Conservation (phyloP, 78 protist genomes). For the Dictyostelium discoideum region DNA sequence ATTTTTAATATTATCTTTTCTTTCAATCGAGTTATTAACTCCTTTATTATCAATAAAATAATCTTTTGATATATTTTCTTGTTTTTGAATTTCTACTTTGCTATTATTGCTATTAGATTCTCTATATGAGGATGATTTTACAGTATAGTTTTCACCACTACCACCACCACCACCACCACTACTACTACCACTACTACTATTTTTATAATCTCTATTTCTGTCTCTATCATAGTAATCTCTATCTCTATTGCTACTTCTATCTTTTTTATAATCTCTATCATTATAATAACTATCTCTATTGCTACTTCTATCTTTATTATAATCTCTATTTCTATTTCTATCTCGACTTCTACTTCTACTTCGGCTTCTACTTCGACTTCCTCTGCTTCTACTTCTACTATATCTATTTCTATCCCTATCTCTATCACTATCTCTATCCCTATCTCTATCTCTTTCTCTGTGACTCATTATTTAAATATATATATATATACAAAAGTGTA, state of each 20-base stretch:
- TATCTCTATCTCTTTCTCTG: not conserved
- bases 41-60: not conserved
- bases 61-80: not conserved
- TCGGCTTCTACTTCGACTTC: not conserved
- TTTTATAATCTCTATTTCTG: not conserved
- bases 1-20: not conserved
- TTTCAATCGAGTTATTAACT: not conserved
- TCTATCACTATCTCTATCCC: not conserved
- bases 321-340: not conserved
- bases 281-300: no score
- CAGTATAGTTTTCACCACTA: not conserved
- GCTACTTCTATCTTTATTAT: not conserved
- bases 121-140: not conserved
- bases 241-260: not conserved
- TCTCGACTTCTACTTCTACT: not conserved
- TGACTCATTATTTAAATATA: not conserved
- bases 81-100: not conserved
- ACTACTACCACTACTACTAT: not conserved
- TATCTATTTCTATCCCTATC: not conserved
- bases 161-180: no score
- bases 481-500: not conserved
- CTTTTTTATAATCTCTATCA: not conserved
- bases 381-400: not conserved
- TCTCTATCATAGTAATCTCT: not conserved
- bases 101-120: not conserved